phyloP scores from a whole-genome alignment of 2,329 filamentous ascomycete species.

The Diaporthe eres region DNA sequence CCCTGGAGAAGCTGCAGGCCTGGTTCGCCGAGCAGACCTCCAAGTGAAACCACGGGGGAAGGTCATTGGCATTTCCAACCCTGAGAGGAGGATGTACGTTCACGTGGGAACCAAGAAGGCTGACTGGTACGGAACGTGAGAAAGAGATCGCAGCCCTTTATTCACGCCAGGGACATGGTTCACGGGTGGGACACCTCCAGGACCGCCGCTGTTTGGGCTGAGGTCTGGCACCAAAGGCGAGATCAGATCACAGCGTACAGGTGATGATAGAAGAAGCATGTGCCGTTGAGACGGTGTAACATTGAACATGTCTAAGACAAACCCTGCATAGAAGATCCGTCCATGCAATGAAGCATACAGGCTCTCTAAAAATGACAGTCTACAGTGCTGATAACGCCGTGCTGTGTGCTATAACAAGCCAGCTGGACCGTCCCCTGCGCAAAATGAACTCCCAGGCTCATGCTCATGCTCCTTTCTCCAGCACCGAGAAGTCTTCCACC shows the following conservation, averaged over 20 bases:
- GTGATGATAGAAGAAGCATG: neutral
- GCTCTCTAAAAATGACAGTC: neutral
- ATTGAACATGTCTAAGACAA: neutral
- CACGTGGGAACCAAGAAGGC: no score
- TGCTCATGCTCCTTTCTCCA: neutral
- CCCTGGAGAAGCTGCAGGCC: slow-evolving; percentile 85
- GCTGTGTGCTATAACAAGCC: slow-evolving; percentile 22
- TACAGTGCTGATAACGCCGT: slow-evolving; percentile 28
- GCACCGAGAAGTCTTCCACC: neutral
- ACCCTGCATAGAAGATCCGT: neutral
- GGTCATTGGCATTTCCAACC: neutral
- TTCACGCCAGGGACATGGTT: neutral
- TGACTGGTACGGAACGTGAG: no score
- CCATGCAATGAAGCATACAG: slow-evolving; percentile 6
- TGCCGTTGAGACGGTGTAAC: neutral
- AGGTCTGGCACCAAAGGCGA: neutral
- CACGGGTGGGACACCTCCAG: no score
- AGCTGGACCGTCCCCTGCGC: neutral
- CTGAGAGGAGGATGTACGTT: neutral
- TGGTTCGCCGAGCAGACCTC: slow-evolving; percentile 75
- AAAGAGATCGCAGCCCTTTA: neutral
- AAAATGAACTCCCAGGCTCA: neutral
- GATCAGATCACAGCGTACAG: neutral
- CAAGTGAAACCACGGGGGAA: slow-evolving; percentile 24
- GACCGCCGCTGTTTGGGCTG: no score